Conservation (phyloP, 768 basidiomycete genomes). For the Collybia sp. region DNA sequence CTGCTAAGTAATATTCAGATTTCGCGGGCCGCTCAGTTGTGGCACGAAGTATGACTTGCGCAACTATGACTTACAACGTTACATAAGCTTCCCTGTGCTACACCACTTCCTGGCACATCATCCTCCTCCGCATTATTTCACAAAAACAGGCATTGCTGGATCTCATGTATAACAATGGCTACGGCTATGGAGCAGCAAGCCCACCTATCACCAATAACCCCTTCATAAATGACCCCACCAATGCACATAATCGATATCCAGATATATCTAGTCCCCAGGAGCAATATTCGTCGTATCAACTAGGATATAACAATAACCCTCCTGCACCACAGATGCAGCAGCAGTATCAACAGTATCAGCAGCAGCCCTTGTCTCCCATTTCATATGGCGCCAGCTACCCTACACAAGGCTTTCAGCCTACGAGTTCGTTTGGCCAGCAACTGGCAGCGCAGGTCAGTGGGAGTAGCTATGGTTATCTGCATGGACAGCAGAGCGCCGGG, state of each 20-base stretch:
- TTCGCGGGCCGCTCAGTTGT: too few species aligned
- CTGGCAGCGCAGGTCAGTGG: slow-evolving; percentile 32
- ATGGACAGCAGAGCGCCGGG: slow-evolving; percentile 17
- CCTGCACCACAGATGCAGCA: slow-evolving; percentile 26
- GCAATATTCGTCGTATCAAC: slow-evolving; percentile 39
- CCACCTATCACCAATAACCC: slow-evolving; percentile 58
- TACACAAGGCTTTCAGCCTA: slow-evolving; percentile 36
- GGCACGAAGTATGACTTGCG: too few species aligned
- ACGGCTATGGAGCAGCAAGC: slow-evolving; percentile 32
- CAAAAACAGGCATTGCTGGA: slow-evolving; percentile 7
- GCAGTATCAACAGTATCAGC: slow-evolving; percentile 29
- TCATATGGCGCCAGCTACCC: slow-evolving; percentile 19
- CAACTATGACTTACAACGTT: too few species aligned
- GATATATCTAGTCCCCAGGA: slow-evolving; percentile 40
- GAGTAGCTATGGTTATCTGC: slow-evolving; percentile 34
- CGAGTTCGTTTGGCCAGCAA: slow-evolving; percentile 56
- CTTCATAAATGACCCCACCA: slow-evolving; percentile 51
- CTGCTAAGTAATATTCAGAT: too few species aligned
- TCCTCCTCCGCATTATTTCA: slow-evolving; percentile 4
- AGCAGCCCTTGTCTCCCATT: slow-evolving; percentile 19
- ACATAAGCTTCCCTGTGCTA: too few species aligned
- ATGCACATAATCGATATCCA: slow-evolving; percentile 55
- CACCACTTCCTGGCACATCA: too few species aligned
- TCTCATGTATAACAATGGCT: slow-evolving; percentile 39
- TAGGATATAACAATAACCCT: slow-evolving; percentile 10